A percentile compares a stretch with the other conserved stretches of the same genome.
These are phyloP conservation scores for Gamsiella multidivaricata DNA, from an alignment of 192 early-diverging fungal species.

Conservation along the genomic window DNA sequence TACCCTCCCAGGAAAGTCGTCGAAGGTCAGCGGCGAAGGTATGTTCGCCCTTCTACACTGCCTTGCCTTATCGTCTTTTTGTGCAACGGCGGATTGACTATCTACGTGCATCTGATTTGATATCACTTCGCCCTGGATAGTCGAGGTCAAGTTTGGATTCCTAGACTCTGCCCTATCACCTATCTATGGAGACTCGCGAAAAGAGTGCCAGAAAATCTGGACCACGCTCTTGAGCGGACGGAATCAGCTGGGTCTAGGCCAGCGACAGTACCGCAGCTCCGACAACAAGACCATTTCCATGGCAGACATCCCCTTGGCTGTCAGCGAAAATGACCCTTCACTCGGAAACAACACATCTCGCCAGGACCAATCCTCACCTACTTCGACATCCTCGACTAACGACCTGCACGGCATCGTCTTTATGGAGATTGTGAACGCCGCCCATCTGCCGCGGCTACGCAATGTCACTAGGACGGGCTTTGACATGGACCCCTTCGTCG, in stretches of 20 bases:
- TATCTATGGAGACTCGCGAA: constrained; percentile 10
- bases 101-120: neutral
- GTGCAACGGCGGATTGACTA: neutral
- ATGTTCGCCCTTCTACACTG: too few species aligned
- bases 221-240: constrained; percentile 3
- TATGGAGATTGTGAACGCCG: constrained; percentile 61
- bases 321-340: constrained; percentile 15
- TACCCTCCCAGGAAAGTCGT: constrained; percentile 24
- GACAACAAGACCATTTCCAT: constrained; percentile 15
- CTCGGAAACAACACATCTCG: neutral
- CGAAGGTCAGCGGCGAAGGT: constrained; percentile 45
- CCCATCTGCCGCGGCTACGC: constrained; percentile 55
- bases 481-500: constrained; percentile 87
- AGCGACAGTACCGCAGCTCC: constrained; percentile 8
- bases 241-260: constrained; percentile 27
- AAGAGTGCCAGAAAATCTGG: constrained; percentile 32
- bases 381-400: constrained; percentile 24
- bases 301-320: constrained; percentile 39
- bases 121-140: constrained; percentile 5
- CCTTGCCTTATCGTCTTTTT: too few species aligned
- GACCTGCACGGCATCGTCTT: constrained; percentile 60
- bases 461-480: constrained; percentile 66
- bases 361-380: neutral
- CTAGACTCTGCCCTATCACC: constrained; percentile 28
- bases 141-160: constrained; percentile 49